Evolutionary conservation across 2,329 filamentous ascomycete genomes (phyloP).

Genomic region (Pseudogymnoascus sp.): DNA sequence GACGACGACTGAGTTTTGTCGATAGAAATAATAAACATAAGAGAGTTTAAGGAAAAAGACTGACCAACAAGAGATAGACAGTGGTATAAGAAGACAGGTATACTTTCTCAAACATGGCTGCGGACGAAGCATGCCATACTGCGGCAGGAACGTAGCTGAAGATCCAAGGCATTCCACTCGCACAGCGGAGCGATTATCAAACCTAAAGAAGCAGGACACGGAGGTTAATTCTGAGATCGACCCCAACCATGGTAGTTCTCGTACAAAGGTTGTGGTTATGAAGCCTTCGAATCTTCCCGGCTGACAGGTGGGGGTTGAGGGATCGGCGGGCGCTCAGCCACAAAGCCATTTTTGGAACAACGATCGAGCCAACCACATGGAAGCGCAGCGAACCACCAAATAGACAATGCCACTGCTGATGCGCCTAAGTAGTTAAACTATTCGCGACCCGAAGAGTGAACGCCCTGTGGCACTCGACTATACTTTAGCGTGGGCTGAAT

Average conservation of each 20-base stretch:
- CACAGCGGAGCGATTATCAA: neutral
- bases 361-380: neutral
- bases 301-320: neutral
- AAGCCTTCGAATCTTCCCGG: neutral
- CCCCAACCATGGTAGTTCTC: neutral
- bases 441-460: neutral
- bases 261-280: neutral
- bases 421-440: neutral
- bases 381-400: neutral
- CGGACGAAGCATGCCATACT: neutral
- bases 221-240: neutral
- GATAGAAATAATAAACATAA: neutral
- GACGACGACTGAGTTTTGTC: neutral
- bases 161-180: neutral
- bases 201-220: neutral
- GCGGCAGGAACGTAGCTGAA: neutral
- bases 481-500: neutral
- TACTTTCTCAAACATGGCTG: neutral
- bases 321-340: neutral
- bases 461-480: neutral
- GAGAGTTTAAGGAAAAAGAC: neutral
- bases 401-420: neutral
- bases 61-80: neutral
- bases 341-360: conserved; percentile 2
- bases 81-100: neutral